A percentile compares a stretch with the other conserved stretches of the same genome.
Evolutionary conservation across 345 rosid species (phyloP).

Genomic region (Mangifera indica): DNA sequence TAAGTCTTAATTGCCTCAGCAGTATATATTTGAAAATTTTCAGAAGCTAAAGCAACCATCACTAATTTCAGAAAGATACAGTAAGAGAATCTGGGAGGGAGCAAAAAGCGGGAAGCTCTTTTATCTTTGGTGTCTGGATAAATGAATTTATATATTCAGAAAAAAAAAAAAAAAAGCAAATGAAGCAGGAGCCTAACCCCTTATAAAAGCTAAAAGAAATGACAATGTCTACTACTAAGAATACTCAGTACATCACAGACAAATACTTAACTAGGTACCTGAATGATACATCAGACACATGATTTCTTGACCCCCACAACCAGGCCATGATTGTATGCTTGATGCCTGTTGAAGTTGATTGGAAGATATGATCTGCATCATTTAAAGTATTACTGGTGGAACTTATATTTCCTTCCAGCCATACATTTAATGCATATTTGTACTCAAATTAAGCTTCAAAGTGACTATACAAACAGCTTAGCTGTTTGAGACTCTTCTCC

Average conservation of each 20-base stretch:
- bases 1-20: background rate
- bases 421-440: background rate
- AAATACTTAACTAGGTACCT: conserved; percentile 15
- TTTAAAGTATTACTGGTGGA: too few species aligned
- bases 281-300: background rate
- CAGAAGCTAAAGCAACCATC: background rate
- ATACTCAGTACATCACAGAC: conserved; percentile 2
- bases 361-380: background rate
- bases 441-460: background rate
- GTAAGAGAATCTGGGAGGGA: background rate
- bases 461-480: background rate
- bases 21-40: background rate
- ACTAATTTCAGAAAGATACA: background rate
- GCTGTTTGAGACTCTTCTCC: background rate
- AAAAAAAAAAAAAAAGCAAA: background rate
- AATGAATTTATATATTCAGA: conserved; percentile 8
- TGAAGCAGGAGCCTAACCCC: conserved; percentile 9
- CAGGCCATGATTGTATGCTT: background rate
- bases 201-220: conserved; percentile 13
- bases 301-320: background rate
- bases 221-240: conserved; percentile 5
- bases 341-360: background rate
- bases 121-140: background rate
- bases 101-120: background rate
- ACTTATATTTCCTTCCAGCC: background rate